Percentiles rank a stretch among this genome's conserved stretches.
Conservation (phyloP, 768 basidiomycete genomes). For the Russula olivacea region DNA sequence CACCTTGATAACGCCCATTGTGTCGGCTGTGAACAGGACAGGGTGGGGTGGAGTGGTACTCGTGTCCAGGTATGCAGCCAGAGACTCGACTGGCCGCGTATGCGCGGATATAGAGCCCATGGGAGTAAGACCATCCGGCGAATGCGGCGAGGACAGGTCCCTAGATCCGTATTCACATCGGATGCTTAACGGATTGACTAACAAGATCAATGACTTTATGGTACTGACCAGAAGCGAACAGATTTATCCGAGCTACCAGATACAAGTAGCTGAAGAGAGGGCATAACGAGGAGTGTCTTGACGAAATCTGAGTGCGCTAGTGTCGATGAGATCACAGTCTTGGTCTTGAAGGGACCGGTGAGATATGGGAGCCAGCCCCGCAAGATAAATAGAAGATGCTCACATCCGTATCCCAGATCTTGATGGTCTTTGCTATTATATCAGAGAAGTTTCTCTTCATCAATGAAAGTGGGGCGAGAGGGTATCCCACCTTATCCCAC, state of each 20-base stretch:
- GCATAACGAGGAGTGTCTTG: slow-evolving; percentile 72
- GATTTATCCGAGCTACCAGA: slow-evolving; percentile 90
- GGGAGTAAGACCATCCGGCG: slow-evolving; percentile 41
- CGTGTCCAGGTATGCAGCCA: slow-evolving; percentile 46
- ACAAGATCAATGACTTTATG: neutral
- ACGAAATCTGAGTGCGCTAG: slow-evolving; percentile 86
- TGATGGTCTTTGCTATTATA: slow-evolving; percentile 58
- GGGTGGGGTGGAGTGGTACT: slow-evolving; percentile 32
- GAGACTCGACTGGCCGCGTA: slow-evolving; percentile 78
- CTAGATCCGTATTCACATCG: slow-evolving; percentile 35
- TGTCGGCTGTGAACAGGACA: slow-evolving; percentile 79
- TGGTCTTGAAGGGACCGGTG: slow-evolving; percentile 46
- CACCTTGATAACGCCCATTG: slow-evolving; percentile 81
- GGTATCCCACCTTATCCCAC: slow-evolving; percentile 71
- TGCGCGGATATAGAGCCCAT: slow-evolving; percentile 75
- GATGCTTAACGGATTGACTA: neutral
- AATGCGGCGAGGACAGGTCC: slow-evolving; percentile 52
- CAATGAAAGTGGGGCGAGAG: neutral
- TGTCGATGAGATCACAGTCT: slow-evolving; percentile 61
- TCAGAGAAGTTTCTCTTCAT: slow-evolving; percentile 12
- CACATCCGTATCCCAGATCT: slow-evolving; percentile 79
- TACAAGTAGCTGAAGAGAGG: slow-evolving; percentile 58
- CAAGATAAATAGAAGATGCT: slow-evolving; percentile 23
- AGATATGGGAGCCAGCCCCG: neutral
- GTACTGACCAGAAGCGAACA: slow-evolving; percentile 76